Evolutionary conservation across 352 stramenopile species (phyloP), one percentile per base, ranked within the genome.

Genomic region (Phytophthora pisi): DNA sequence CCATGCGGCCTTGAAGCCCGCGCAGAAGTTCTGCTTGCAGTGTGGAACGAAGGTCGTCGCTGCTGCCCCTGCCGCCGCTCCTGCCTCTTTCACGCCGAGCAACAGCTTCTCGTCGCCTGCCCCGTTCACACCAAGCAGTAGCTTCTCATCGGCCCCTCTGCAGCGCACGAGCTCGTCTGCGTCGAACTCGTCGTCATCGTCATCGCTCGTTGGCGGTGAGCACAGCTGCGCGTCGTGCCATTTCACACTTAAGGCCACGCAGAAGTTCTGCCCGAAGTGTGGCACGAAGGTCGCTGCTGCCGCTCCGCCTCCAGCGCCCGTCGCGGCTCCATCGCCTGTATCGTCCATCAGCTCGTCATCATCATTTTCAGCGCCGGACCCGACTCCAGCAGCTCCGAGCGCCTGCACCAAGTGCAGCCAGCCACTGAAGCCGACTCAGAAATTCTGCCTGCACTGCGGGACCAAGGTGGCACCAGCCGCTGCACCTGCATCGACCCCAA

Each of bases 241-340:
- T 42, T 75, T 75, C 26, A 70, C 67, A 28, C 70, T 92, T 31
- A 89, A 88, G 56, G 51, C 82, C 8, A 75, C 81, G 31, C 86
- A 95, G 51, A 95, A 95, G 61, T 95, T 95, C 62, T 95, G 86
- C 51, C 84, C 79, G 5, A 86, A 91, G 46, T 95, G 86, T 52
- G 86, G 86, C 26, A 79, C 81, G 10, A 74, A 74, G 8, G 61
- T 65, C 24, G 57, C 49, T 30, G 36, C 67, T 46, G 24, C 68
- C 23, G 47, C 65, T 7, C 45, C 70, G 9, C 13, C 69, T 36
- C 43, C 61, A 16, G 50, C 55, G 8, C 46, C 59, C 20, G 46
- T 72, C 8, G 5, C 65, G 40, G 51, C 57, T 1, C 67, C 68
- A 13, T 78, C 70, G 1, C 71, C 76, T 11, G 61, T 56, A 34